A percentile compares a stretch with the other conserved stretches of the same genome.
Conservation (phyloP, 495 filamentous ascomycete genomes). For the Aspergillus coremiiformis region DNA sequence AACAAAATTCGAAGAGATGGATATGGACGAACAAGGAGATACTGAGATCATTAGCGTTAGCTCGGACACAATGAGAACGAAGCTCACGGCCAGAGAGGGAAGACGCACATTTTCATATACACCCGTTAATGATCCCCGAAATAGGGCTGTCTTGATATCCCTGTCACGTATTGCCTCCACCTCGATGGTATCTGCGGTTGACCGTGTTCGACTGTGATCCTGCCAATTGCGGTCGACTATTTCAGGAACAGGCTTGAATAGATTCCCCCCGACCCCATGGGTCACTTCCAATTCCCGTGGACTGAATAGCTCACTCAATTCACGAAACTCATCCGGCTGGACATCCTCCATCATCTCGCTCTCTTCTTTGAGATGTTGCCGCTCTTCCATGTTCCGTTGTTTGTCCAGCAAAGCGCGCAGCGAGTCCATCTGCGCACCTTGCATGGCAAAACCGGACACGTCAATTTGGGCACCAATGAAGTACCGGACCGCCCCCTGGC, state of each 20-base stretch:
- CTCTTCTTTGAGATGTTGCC: not conserved
- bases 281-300: constrained; percentile 46
- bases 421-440: constrained; percentile 52
- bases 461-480: constrained; percentile 57
- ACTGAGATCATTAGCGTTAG: constrained; percentile 27
- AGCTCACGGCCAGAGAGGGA: not conserved
- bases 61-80: not conserved
- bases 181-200: not conserved
- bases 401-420: constrained; percentile 39
- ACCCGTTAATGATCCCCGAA: constrained; percentile 23
- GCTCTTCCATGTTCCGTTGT: not conserved
- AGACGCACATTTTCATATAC: constrained; percentile 42
- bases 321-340: constrained; percentile 39
- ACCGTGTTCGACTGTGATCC: constrained; percentile 16
- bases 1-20: constrained; percentile 59
- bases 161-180: constrained; percentile 3
- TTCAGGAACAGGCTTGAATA: constrained; percentile 25
- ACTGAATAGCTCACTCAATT: constrained; percentile 52
- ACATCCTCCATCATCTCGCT: constrained; percentile 3
- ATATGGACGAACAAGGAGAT: constrained; percentile 53
- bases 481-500: constrained; percentile 52
- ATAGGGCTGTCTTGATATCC: constrained; percentile 2
- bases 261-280: constrained; percentile 26
- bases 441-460: constrained; percentile 48
- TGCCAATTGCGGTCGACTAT: constrained; percentile 7